These are phyloP conservation scores for Silene coronaria DNA, from an alignment of 179 eudicot species.

Conservation along the genomic window DNA sequence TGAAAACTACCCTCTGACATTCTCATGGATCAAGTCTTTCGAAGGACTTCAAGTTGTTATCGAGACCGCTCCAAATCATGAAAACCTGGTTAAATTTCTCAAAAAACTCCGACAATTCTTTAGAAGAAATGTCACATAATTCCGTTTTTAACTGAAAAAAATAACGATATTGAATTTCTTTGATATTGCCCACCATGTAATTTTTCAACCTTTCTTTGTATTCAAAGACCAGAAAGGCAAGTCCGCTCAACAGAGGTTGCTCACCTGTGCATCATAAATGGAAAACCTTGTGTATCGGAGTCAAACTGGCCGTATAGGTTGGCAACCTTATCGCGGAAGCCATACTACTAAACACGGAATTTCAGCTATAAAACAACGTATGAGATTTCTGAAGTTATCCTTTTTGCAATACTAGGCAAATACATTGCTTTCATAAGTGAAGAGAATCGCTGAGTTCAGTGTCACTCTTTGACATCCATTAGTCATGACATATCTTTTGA, in stretches of 20 bases:
- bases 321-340: no score
- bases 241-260: no score
- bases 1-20: conserved; percentile 18
- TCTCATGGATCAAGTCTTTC: conserved; percentile 31
- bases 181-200: background rate
- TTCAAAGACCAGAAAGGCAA: background rate
- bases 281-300: background rate
- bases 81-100: conserved; percentile 24
- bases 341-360: no score
- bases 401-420: no score
- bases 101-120: conserved; percentile 23
- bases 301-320: no score
- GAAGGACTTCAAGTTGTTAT: conserved; percentile 16
- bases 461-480: no score
- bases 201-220: background rate
- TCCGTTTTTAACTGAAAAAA: background rate
- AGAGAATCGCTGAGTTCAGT: no score
- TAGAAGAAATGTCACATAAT: conserved; percentile 10
- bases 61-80: conserved; percentile 31
- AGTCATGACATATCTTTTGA: no score
- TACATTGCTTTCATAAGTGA: no score
- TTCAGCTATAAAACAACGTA: no score
- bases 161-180: background rate
- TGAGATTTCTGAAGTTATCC: no score
- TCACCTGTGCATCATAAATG: background rate